phyloP scores from a whole-genome alignment of 1,284 basidiomycete genomes.

The Tylopilus orsonianus region DNA sequence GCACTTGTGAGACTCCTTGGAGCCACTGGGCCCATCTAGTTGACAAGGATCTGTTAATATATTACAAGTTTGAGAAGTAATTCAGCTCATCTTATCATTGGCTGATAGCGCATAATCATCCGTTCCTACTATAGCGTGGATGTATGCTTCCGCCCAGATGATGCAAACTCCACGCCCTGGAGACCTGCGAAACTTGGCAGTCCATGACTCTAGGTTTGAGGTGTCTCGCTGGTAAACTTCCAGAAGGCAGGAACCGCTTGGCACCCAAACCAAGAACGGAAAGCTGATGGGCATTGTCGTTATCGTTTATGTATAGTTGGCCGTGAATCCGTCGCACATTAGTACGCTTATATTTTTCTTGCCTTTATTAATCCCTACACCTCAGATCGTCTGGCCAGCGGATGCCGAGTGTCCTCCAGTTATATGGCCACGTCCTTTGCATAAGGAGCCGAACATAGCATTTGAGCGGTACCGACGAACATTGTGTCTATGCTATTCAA shows the following conservation, averaged over 20 bases:
- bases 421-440: too few relatives aligned
- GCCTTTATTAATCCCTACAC: neutral
- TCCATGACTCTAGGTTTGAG: slow-evolving; percentile 35
- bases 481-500: neutral
- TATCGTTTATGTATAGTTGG: too few relatives aligned
- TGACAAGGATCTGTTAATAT: slow-evolving; percentile 11
- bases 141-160: slow-evolving; percentile 30
- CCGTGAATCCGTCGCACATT: neutral
- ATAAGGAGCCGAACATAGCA: neutral
- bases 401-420: neutral
- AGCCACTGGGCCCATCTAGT: slow-evolving; percentile 18
- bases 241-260: slow-evolving; percentile 36
- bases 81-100: neutral
- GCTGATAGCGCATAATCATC: neutral
- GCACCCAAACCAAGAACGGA: slow-evolving; percentile 41
- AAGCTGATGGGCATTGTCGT: slow-evolving; percentile 39
- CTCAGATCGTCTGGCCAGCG: neutral
- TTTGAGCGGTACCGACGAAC: too few relatives aligned
- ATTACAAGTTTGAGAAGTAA: slow-evolving; percentile 9
- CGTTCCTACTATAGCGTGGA: neutral
- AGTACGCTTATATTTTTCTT: neutral
- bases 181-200: slow-evolving; percentile 30
- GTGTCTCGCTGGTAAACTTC: slow-evolving; percentile 37
- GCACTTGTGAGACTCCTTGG: slow-evolving; percentile 6
- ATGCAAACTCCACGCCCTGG: slow-evolving; percentile 34